Evolutionary conservation across 768 basidiomycete genomes (phyloP).

Genomic region (Rhodosporidiobolus odoratus): DNA sequence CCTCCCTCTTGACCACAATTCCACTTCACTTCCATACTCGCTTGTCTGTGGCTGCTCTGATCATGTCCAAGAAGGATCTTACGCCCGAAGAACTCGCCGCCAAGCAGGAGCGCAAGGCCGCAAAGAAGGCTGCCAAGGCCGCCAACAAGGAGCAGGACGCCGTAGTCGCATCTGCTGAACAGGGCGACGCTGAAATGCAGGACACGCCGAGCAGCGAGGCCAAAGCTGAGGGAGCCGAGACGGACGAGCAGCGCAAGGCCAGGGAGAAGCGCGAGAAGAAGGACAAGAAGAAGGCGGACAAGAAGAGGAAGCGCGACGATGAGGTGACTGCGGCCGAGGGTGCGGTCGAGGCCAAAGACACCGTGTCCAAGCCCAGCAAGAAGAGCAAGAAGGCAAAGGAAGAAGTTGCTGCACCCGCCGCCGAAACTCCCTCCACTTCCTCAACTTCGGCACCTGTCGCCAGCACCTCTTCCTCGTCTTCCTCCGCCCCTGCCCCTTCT

Average conservation of each 20-base stretch:
- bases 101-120: conserved; percentile 25
- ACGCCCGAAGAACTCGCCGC: conserved; percentile 23
- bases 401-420: conserved; percentile 15
- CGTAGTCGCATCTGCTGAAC: not conserved
- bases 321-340: not conserved
- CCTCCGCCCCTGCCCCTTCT: conserved; percentile 44
- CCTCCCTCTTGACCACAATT: not conserved
- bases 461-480: conserved; percentile 42
- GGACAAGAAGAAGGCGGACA: conserved; percentile 34
- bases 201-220: conserved; percentile 13
- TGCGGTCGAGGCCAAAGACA: conserved; percentile 2
- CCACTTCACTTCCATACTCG: not conserved
- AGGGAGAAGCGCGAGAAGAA: conserved; percentile 25
- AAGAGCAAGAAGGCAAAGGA: conserved; percentile 40
- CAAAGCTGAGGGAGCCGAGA: conserved; percentile 30
- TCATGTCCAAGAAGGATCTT: conserved; percentile 19
- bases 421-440: conserved; percentile 22
- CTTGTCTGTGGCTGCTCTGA: not conserved
- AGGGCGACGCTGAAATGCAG: conserved; percentile 3
- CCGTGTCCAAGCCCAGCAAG: conserved; percentile 40
- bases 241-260: conserved; percentile 47
- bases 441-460: conserved; percentile 45
- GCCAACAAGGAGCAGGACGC: conserved; percentile 6
- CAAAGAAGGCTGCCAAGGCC: conserved; percentile 39
- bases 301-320: conserved; percentile 15